Evolutionary conservation across 805 yeast genomes (phyloP).

Genomic region (Pichia nakasei): DNA sequence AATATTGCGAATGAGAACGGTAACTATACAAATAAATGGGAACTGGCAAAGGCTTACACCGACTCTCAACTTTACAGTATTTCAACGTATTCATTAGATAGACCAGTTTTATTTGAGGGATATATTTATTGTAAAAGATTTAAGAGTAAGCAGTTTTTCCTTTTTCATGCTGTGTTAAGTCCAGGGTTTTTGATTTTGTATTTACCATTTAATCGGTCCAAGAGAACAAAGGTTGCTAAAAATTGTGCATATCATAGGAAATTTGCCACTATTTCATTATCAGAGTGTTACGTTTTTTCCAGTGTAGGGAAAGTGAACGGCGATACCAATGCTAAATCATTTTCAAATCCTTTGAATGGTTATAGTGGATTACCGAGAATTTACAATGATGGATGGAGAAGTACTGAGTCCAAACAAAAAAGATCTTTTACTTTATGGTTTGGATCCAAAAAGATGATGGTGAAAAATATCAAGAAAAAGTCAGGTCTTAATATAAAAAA

Average conservation of each 20-base stretch:
- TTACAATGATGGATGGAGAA: slow-evolving; percentile 77
- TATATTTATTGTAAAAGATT: slow-evolving; percentile 57
- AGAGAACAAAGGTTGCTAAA: slow-evolving; percentile 33
- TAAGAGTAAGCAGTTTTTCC: slow-evolving; percentile 58
- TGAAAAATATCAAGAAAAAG: slow-evolving; percentile 15
- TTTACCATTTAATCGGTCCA: slow-evolving; percentile 39
- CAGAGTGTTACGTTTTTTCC: slow-evolving; percentile 67
- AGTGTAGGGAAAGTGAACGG: slow-evolving; percentile 55
- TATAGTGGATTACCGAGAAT: slow-evolving; percentile 57
- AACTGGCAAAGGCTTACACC: slow-evolving; percentile 41
- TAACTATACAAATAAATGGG: slow-evolving; percentile 36
- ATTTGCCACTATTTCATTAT: slow-evolving; percentile 50
- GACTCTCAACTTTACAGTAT: slow-evolving; percentile 47
- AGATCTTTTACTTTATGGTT: slow-evolving; percentile 83
- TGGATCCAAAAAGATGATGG: slow-evolving; percentile 49
- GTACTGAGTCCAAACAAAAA: slow-evolving; percentile 65
- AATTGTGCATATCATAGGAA: slow-evolving; percentile 42
- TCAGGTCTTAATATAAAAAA: neutral
- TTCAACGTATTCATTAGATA: slow-evolving; percentile 49
- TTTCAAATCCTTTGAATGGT: slow-evolving; percentile 40
- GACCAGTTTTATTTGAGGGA: slow-evolving; percentile 57
- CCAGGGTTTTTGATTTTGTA: slow-evolving; percentile 64
- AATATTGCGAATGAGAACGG: slow-evolving; percentile 32
- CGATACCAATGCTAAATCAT: slow-evolving; percentile 29
- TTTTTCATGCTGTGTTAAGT: slow-evolving; percentile 52